phyloP scores from a whole-genome alignment of 345 rosid species.

The Euphorbia peplus region DNA sequence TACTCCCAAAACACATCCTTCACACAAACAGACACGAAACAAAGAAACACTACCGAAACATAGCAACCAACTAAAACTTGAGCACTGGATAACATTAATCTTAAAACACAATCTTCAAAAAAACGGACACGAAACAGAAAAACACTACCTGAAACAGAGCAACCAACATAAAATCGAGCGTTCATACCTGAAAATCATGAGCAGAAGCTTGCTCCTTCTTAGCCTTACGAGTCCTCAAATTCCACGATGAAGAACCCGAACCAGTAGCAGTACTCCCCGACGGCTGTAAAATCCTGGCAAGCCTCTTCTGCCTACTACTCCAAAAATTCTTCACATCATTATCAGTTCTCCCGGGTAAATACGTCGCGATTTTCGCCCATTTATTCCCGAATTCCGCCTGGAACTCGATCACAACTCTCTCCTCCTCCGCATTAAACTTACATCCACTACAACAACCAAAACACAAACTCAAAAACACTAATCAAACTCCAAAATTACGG shows the following conservation, averaged over 20 bases:
- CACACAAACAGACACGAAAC: too few relatives aligned
- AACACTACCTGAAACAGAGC: too few relatives aligned
- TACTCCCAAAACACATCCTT: too few relatives aligned
- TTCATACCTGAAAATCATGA: slow-evolving; percentile 1
- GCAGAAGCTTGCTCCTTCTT: slow-evolving; percentile 19
- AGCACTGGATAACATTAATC: too few relatives aligned
- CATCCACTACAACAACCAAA: slow-evolving; percentile 83
- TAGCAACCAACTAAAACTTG: too few relatives aligned
- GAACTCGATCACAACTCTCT: slow-evolving; percentile 81
- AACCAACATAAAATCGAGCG: too few relatives aligned
- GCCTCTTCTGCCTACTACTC: slow-evolving; percentile 87
- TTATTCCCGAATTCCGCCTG: slow-evolving; percentile 99
- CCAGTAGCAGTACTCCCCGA: too few relatives aligned
- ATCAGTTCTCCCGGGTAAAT: slow-evolving; percentile 78
- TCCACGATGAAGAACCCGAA: slow-evolving; percentile 26
- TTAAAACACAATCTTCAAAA: too few relatives aligned
- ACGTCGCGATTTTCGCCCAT: slow-evolving; percentile 94
- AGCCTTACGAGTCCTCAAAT: slow-evolving; percentile 31
- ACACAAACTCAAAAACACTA: not conserved
- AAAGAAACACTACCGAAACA: too few relatives aligned
- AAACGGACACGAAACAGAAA: too few relatives aligned
- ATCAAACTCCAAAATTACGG: not conserved
- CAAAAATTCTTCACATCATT: slow-evolving; percentile 96
- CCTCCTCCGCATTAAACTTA: slow-evolving; percentile 85
- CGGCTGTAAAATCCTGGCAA: slow-evolving; percentile 65